Evolutionary conservation across 208 protist species (phyloP), one percentile per base, ranked within the genome.

Genomic region (Lotmaria passim): DNA sequence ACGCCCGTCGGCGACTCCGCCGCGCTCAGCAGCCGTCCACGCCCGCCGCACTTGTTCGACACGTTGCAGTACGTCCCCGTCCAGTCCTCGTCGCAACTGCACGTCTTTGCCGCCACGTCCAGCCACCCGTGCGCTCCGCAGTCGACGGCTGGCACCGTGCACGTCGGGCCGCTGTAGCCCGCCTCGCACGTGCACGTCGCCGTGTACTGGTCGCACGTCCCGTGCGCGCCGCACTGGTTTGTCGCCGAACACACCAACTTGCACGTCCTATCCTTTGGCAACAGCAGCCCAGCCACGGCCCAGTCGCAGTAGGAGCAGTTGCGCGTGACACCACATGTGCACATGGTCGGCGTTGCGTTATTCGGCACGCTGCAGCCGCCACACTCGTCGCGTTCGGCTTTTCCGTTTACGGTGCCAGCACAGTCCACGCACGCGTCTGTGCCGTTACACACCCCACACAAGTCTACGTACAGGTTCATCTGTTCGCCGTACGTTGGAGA

Each of bases 271-370:
- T 64, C 67, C 12, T 50, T 46, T 4, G 39, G 39, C 33, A 23
- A 24, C 11, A 23, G 26, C 51, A 70, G 46, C 41, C 23, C 46
- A 44, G 33, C 28, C 41, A 73, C 52, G 1, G 38, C 66, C 72
- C 73, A 86, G 30, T 70, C 64, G 39, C 81, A 86, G 59, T 80
- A 82, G 46, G 69, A 52, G 65, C 81, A 81, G 57, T 81, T 59
- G 15, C 62, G 81, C 53, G 73, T 57, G 12, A 34, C 28, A 46
- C 12, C 30, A 61, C 76, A 79, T 4, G 50, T 73, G 66, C 81
- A 86, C 36, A 33, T 30, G n/a, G 52, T 39, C 56, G 24, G 57
- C 23, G 36, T 28, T 56, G 24, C 26, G 21, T 5, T 15, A 36
- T 3, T 23, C 24, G n/a, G 77, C 33, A 60, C 59, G 44, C 52